These are phyloP conservation scores for Coemansia umbellata DNA, from an alignment of 192 early-diverging fungal species.

Conservation along the genomic window DNA sequence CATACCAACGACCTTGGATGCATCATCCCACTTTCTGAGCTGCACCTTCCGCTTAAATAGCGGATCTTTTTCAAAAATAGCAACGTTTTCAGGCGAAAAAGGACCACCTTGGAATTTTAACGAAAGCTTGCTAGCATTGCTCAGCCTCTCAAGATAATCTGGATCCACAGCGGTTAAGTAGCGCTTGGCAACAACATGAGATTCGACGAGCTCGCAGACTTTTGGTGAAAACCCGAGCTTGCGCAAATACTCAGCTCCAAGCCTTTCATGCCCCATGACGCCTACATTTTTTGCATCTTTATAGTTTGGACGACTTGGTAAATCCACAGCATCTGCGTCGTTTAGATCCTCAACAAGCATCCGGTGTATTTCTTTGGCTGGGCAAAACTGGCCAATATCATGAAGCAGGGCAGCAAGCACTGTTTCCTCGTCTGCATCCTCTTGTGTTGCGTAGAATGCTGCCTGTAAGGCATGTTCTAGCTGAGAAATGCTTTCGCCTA, in stretches of 20 bases:
- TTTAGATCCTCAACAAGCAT: conserved; percentile 46
- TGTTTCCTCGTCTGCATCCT: conserved; percentile 48
- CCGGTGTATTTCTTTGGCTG: conserved; percentile 45
- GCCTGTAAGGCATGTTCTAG: conserved; percentile 58
- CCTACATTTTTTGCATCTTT: conserved; percentile 16
- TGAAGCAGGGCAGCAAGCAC: conserved; percentile 56
- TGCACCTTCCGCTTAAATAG: conserved; percentile 54
- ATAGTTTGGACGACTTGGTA: too few species aligned
- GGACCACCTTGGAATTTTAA: conserved; percentile 55
- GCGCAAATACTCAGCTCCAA: conserved; percentile 56
- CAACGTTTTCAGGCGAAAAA: conserved; percentile 39
- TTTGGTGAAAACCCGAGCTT: conserved; percentile 55
- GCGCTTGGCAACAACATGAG: conserved; percentile 57
- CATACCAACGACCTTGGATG: conserved; percentile 42
- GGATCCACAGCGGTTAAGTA: conserved; percentile 53
- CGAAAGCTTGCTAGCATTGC: conserved; percentile 53
- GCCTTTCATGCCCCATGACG: conserved; percentile 53
- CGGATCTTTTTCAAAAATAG: conserved; percentile 50
- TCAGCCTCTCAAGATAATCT: conserved; percentile 47
- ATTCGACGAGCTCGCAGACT: conserved; percentile 52
- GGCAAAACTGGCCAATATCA: conserved; percentile 58
- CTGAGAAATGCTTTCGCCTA: conserved; percentile 56
- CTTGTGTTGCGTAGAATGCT: conserved; percentile 43
- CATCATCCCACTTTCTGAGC: conserved; percentile 55
- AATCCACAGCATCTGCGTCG: not conserved